These are phyloP conservation scores for Sicyos edulis DNA, from an alignment of 306 rosid species.

Conservation along the genomic window DNA sequence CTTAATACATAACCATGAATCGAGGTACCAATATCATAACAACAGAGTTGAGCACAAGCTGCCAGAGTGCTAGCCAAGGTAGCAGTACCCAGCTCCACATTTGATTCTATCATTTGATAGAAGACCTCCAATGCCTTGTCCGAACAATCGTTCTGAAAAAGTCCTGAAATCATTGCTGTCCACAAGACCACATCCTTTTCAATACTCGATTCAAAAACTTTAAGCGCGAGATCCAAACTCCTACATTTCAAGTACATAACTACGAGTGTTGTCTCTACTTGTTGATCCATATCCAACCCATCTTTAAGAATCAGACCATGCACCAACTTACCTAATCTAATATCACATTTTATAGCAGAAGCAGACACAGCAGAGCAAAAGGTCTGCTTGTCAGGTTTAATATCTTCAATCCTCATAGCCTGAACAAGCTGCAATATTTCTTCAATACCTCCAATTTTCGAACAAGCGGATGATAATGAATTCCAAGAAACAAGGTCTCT, in stretches of 20 bases:
- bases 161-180: constrained; percentile 28
- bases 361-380: constrained; percentile 21
- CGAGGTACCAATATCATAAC: constrained; percentile 14
- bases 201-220: background rate
- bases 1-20: constrained; percentile 24
- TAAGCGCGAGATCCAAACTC: background rate
- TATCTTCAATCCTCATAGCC: constrained; percentile 15
- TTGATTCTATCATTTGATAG: constrained; percentile 19
- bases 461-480: constrained; percentile 15
- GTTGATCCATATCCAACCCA: constrained; percentile 19
- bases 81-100: constrained; percentile 15
- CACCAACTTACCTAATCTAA: constrained; percentile 23
- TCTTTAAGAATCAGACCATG: constrained; percentile 12
- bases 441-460: constrained; percentile 10
- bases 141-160: constrained; percentile 21
- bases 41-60: constrained; percentile 24
- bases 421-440: constrained; percentile 20
- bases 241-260: constrained; percentile 22
- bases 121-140: constrained; percentile 22
- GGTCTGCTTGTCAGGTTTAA: constrained; percentile 17
- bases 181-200: constrained; percentile 21
- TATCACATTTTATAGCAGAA: constrained; percentile 14
- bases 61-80: constrained; percentile 22
- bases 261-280: constrained; percentile 14
- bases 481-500: constrained; percentile 24